A percentile compares a stretch with the other conserved stretches of the same genome.
phyloP scores from a whole-genome alignment of 148 eudicot species.

The Talinum fruticosum region DNA sequence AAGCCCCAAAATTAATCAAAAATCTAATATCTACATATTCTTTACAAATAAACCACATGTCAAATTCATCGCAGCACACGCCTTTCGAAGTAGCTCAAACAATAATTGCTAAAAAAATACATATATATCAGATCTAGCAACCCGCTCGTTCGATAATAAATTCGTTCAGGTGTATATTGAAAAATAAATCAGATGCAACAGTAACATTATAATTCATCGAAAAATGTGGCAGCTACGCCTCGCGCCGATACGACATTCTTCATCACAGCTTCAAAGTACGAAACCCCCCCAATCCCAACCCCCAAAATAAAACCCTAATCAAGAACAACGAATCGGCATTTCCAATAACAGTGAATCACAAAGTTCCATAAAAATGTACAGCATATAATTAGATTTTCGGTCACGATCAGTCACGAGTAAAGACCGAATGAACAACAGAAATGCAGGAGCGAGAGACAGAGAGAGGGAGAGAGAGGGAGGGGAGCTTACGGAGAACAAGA shows the following conservation, averaged over 20 bases:
- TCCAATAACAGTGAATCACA: background rate
- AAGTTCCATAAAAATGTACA: background rate
- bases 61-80: background rate
- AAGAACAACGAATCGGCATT: background rate
- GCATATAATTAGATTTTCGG: background rate
- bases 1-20: background rate
- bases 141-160: background rate
- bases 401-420: background rate
- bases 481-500: slow-evolving; percentile 76
- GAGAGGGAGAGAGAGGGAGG: background rate
- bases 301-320: slow-evolving; percentile 15
- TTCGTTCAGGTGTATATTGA: background rate
- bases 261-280: background rate
- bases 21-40: background rate
- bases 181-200: background rate
- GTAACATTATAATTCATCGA: background rate
- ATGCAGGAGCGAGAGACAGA: background rate
- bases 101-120: background rate
- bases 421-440: background rate
- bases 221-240: background rate
- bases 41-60: background rate
- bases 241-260: background rate
- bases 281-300: too few relatives aligned
- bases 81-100: background rate
- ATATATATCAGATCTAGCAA: slow-evolving; percentile 22